Evolutionary conservation across 2,329 filamentous ascomycete genomes (phyloP).

Genomic region (Ophiostoma populinum): DNA sequence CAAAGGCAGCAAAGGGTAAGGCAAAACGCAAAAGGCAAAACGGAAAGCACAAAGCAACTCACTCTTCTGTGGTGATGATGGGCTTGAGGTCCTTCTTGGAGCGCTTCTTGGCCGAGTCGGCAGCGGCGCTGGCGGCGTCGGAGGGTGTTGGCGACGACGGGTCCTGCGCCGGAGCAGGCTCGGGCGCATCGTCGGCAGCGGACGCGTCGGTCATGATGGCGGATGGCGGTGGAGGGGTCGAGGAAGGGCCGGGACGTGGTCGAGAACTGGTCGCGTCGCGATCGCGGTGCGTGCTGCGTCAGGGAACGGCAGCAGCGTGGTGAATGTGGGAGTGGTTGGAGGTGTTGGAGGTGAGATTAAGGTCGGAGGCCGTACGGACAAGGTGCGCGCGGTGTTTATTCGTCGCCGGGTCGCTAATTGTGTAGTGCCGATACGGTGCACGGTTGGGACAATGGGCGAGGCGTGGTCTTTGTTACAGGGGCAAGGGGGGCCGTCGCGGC

Average conservation of each 20-base stretch:
- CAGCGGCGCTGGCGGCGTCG: slow-evolving; percentile 2
- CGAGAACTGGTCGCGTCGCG: neutral
- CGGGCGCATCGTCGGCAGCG: slow-evolving; percentile 5
- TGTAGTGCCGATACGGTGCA: no score
- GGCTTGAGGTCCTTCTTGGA: slow-evolving; percentile 60
- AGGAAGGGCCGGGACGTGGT: slow-evolving; percentile 1
- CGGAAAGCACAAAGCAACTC: slow-evolving; percentile 12
- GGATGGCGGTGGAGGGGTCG: neutral
- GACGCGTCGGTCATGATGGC: slow-evolving; percentile 11
- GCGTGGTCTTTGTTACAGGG: no score
- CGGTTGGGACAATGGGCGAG: no score
- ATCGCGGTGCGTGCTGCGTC: no score
- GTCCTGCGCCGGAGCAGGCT: slow-evolving; percentile 1
- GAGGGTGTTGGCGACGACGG: slow-evolving; percentile 6
- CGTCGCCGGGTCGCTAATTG: no score
- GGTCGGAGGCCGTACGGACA: no score
- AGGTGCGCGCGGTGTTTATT: no score
- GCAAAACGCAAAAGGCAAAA: neutral
- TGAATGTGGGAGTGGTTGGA: no score
- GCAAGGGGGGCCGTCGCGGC: no score
- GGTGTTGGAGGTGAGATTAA: no score
- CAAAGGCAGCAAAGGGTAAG: slow-evolving; percentile 4
- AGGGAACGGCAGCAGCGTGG: no score
- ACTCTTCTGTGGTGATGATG: slow-evolving; percentile 52
- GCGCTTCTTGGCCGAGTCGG: slow-evolving; percentile 41